Conservation (phyloP, 768 basidiomycete genomes). For the Hemileccinum impolitum region DNA sequence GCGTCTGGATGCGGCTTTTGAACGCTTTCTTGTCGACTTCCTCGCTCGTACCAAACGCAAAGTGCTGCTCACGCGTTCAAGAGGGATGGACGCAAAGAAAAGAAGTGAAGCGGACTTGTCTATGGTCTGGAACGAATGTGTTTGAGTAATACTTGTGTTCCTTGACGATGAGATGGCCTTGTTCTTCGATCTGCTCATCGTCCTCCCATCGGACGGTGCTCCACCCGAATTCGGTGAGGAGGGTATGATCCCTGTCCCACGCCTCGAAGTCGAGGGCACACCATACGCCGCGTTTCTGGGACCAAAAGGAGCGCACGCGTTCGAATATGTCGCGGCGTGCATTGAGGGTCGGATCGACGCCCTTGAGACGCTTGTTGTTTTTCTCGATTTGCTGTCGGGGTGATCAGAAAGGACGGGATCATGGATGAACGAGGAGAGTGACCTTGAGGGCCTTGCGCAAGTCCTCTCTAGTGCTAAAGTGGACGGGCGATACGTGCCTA, state of each 20-base stretch:
- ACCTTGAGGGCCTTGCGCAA: conserved; percentile 64
- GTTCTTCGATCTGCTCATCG: conserved; percentile 44
- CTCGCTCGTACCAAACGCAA: conserved; percentile 62
- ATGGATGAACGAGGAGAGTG: neutral
- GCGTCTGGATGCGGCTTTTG: conserved; percentile 46
- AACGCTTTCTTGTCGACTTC: conserved; percentile 49
- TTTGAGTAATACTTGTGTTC: conserved; percentile 60
- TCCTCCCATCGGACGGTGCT: conserved; percentile 55
- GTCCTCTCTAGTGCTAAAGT: conserved; percentile 50
- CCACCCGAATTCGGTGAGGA: conserved; percentile 85
- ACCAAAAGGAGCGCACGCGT: conserved; percentile 61
- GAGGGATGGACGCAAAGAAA: neutral
- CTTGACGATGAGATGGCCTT: conserved; percentile 61
- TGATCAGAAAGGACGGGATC: neutral
- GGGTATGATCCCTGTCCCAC: conserved; percentile 73
- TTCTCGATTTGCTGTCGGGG: conserved; percentile 65
- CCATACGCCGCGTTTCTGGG: conserved; percentile 64
- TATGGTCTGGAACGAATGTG: conserved; percentile 60
- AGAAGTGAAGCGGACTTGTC: conserved; percentile 41
- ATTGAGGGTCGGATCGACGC: conserved; percentile 51
- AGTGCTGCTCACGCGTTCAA: conserved; percentile 43
- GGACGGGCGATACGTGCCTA: conserved; percentile 53
- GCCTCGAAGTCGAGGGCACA: conserved; percentile 79
- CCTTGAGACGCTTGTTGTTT: conserved; percentile 74
- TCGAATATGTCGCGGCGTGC: conserved; percentile 66